Base-by-base conservation (phyloP, 306 rosid species). In the Sechiopsis laciniata region DNA sequence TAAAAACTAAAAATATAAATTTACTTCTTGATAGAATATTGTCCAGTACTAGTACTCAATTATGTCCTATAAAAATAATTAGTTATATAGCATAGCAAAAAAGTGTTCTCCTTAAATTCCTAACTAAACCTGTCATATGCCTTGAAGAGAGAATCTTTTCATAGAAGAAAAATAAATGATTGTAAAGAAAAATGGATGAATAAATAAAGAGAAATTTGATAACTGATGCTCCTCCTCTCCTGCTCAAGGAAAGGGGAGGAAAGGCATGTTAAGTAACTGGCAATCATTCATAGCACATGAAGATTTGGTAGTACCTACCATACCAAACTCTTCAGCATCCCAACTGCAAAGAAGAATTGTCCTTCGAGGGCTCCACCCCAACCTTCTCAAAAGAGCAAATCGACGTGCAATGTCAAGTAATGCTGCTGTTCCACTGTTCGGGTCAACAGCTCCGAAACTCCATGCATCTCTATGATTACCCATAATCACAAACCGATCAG, bases 381-480 rank as follows among this genome's bases (percentile, higher is more conserved):
- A 77, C 55, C 40, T 74, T 58, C 82, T 77, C 51, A 93, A 78
- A 77, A 82, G 83, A 78, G 90, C 74, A 74, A 77, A 93, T 29
- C 98, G 87, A 19, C 96, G 98, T 73, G 97, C 97, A 53, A 93
- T 75, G 82, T 93, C 98, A 14, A 93, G 98, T 60, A 93, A 74
- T 1, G 92, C 88, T 32, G 98, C 97, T 24, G 98, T 93, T 58
- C 98, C 98, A 74, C 98, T 93, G 84, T 90, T 84, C 51, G 98
- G 98, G 66, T 93, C 98, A 66, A 93, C 98, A 70, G 98, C 97
- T 46, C 98, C 98, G 75, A 81, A 93, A 0, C 94, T 87, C 98
- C 98, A 93, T 66, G 98, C 98, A 85, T 93, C 98, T 84, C 98
- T 86, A 70, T 94, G 97, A 79, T 94, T 94, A 37, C 98, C 98